phyloP scores from a whole-genome alignment of 1,284 basidiomycete species.

The Ceratorhiza oryzae-sativae region DNA sequence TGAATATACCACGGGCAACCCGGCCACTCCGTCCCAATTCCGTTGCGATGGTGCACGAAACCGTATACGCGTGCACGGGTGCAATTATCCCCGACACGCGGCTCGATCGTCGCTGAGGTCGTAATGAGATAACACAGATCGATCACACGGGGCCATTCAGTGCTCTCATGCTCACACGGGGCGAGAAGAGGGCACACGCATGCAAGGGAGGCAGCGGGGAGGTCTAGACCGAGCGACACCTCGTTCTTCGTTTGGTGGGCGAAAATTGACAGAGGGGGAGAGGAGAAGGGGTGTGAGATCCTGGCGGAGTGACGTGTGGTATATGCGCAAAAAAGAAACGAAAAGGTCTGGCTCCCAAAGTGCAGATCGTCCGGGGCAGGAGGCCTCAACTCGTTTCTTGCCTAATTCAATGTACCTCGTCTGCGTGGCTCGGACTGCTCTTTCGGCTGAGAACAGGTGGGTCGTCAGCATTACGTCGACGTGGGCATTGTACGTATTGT shows the following conservation, averaged over 20 bases:
- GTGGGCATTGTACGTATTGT: neutral
- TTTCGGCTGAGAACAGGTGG: neutral
- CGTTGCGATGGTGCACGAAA: neutral
- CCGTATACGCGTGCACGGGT: neutral
- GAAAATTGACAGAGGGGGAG: neutral
- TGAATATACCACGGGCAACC: neutral
- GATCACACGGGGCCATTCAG: conserved; percentile 13
- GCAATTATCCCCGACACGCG: neutral
- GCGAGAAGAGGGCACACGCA: neutral
- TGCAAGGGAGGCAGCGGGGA: too few relatives aligned
- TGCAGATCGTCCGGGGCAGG: neutral
- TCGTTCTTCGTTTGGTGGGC: neutral
- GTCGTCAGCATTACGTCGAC: conserved; percentile 8
- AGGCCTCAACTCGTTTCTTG: neutral
- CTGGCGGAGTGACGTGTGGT: neutral
- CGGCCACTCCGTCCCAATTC: neutral
- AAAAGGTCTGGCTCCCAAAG: neutral
- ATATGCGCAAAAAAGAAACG: too few relatives aligned
- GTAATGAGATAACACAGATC: neutral
- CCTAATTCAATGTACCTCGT: neutral
- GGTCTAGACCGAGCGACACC: neutral
- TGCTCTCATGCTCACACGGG: neutral
- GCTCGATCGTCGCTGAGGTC: conserved; percentile 1
- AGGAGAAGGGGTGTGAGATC: neutral
- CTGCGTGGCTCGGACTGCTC: neutral